Evolutionary conservation across 2,329 filamentous ascomycete species (phyloP).

Genomic region (Sclerotiophoma versabilis): DNA sequence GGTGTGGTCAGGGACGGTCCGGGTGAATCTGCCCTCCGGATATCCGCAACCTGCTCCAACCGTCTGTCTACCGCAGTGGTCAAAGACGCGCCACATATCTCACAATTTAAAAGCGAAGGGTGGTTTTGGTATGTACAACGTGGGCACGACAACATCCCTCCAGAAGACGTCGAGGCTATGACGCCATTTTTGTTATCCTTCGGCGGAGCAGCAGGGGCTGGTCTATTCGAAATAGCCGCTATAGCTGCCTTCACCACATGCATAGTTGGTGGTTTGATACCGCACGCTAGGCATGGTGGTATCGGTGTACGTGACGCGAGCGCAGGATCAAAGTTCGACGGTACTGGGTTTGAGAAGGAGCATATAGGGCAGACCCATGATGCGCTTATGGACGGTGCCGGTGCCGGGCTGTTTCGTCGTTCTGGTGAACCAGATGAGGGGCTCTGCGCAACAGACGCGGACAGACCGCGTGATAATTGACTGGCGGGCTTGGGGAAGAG

Average conservation of each 20-base stretch:
- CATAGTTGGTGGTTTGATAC: conserved; percentile 86
- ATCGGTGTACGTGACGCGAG: conserved; percentile 80
- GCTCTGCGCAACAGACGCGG: conserved; percentile 48
- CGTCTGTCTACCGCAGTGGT: conserved; percentile 59
- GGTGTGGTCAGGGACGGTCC: conserved; percentile 67
- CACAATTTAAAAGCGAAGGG: conserved; percentile 82
- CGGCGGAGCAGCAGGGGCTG: conserved; percentile 35
- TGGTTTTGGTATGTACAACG: conserved; percentile 95
- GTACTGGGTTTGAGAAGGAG: conserved; percentile 90
- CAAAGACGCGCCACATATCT: conserved; percentile 86
- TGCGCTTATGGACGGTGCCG: conserved; percentile 65
- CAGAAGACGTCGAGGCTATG: conserved; percentile 16
- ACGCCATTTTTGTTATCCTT: conserved; percentile 50
- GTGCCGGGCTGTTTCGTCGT: conserved; percentile 50
- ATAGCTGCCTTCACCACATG: conserved; percentile 89
- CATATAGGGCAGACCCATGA: conserved; percentile 98
- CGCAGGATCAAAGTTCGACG: conserved; percentile 89
- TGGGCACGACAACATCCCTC: conserved; percentile 64
- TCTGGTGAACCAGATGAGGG: conserved; percentile 41
- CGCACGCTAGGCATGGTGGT: conserved; percentile 88
- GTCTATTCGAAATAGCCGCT: conserved; percentile 70
- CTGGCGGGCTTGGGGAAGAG: conserved; percentile 82
- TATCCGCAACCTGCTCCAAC: conserved; percentile 49
- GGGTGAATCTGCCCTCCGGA: conserved; percentile 73
- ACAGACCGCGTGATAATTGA: conserved; percentile 63